Evolutionary conservation across 2,329 filamentous ascomycete species (phyloP), one percentile per base, ranked within the genome.

Genomic region (Simplicillium aogashimaense): DNA sequence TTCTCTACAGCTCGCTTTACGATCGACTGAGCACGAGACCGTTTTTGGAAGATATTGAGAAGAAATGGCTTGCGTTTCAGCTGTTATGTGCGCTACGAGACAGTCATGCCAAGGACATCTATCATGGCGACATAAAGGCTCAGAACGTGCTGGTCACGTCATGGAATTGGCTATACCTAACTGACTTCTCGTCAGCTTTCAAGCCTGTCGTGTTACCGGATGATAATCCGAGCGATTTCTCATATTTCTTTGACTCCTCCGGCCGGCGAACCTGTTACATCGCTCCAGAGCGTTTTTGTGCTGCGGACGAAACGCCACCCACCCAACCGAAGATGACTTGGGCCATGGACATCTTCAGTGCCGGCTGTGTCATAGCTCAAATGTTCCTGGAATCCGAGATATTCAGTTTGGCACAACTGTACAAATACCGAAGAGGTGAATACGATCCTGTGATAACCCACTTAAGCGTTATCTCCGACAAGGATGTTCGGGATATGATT

Each of bases 331-430:
- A 77, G 65, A 63, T 80, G 53, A 80, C 73, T 4, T 95, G 90
- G 89, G 90, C 92, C 30, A 98, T 98, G 94, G 92, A 98, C 57
- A 83, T 98, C 29, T 98, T 98, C 66, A 97, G 92, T 59, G 84
- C 83, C 16, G 92, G 92, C 7, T 98, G 94, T 57, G 89, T 97
- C 31, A 94, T 98, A 53, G 92, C 92, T 2, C 92, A 98, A 59
- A 72, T 98, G 30, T 95, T 98, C 50, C 75, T 97, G 6, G 92
- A 98, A 63, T 76, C 88, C 0, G 89, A 94, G 8, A 90, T 97
- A n/a, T 97, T 98, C 62, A 94, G 81, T n/a, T 72, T 98, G 10
- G 94, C 87, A 51, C 90, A 97, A 59, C 76, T 98, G 39, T 97
- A 90, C 68, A 90, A 89, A 56, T 98, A 95, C 56, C 82, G 88